These are phyloP conservation scores for Bipolaris bicolor DNA, from an alignment of 2,329 filamentous ascomycete genomes.

Conservation along the genomic window DNA sequence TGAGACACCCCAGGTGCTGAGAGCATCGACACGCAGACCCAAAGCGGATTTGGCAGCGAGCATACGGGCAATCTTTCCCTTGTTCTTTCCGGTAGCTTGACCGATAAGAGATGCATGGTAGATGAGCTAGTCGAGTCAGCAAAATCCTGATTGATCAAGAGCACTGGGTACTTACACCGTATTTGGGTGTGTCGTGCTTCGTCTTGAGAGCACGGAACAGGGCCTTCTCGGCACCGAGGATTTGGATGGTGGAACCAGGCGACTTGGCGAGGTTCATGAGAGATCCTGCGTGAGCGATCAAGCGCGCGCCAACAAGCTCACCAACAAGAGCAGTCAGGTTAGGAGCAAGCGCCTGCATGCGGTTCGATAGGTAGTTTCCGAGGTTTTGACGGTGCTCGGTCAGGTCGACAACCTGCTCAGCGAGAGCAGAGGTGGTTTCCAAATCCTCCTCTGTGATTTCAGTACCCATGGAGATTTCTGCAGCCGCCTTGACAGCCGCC, in stretches of 20 bases:
- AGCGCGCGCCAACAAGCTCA: slow-evolving; percentile 88
- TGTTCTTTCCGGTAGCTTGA: slow-evolving; percentile 96
- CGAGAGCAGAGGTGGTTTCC: slow-evolving; percentile 88
- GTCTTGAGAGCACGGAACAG: slow-evolving; percentile 98
- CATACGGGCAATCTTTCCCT: slow-evolving; percentile 98
- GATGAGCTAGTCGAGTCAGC: slow-evolving; percentile 63
- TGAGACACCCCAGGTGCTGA: slow-evolving; percentile 75
- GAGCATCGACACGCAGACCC: slow-evolving; percentile 89
- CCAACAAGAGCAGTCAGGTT: slow-evolving; percentile 94
- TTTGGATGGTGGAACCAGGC: slow-evolving; percentile 94
- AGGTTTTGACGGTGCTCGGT: slow-evolving; percentile 82
- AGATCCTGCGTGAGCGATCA: slow-evolving; percentile 94
- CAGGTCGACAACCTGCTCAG: slow-evolving; percentile 91
- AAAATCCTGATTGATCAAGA: slow-evolving; percentile 74
- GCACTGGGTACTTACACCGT: slow-evolving; percentile 63
- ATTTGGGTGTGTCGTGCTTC: slow-evolving; percentile 98
- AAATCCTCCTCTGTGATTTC: slow-evolving; percentile 94
- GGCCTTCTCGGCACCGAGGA: slow-evolving; percentile 97
- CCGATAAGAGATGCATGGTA: slow-evolving; percentile 75
- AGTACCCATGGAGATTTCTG: slow-evolving; percentile 97
- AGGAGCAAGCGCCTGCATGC: slow-evolving; percentile 96
- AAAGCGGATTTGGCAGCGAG: slow-evolving; percentile 92
- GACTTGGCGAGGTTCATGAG: slow-evolving; percentile 94
- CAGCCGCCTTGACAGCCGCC: slow-evolving; percentile 84
- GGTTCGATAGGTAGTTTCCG: slow-evolving; percentile 84